Conservation (phyloP, 2,329 filamentous ascomycete species). For the Lachnellula willkommii region DNA sequence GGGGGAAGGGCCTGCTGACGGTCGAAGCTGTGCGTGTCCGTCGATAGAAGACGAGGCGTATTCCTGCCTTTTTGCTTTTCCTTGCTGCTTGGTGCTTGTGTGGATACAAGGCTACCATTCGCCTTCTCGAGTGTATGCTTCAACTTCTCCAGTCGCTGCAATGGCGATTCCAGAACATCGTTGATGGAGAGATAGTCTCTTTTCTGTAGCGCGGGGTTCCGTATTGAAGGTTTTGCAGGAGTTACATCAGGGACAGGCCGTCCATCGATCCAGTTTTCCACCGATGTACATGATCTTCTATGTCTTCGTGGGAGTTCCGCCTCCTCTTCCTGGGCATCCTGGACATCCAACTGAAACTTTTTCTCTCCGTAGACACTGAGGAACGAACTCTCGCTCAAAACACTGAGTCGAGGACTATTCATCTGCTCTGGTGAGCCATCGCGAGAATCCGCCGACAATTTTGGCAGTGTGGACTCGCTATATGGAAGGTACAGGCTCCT, state of each 20-base stretch:
- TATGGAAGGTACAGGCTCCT: conserved; percentile 50
- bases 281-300: conserved; percentile 20
- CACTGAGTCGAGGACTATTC: conserved; percentile 56
- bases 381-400: conserved; percentile 64
- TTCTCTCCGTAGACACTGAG: conserved; percentile 57
- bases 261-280: conserved; percentile 32
- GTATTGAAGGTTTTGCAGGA: conserved; percentile 7
- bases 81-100: conserved; percentile 4
- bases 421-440: conserved; percentile 30
- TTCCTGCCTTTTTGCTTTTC: conserved; percentile 14
- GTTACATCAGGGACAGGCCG: conserved; percentile 15
- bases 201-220: conserved; percentile 12
- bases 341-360: conserved; percentile 14
- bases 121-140: conserved; percentile 26
- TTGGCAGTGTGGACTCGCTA: conserved; percentile 47
- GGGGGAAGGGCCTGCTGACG: conserved; percentile 28
- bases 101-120: conserved; percentile 11
- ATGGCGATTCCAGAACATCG: conserved; percentile 45
- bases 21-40: conserved; percentile 35
- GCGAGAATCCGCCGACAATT: conserved; percentile 37
- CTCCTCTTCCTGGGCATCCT: conserved; percentile 17
- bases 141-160: conserved; percentile 46
- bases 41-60: conserved; percentile 10
- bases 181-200: conserved; percentile 43
- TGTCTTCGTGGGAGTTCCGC: conserved; percentile 12